Base-by-base conservation (phyloP, 225 moss, liverwort and hornwort species). In the Physcomitrellopsis africana region DNA sequence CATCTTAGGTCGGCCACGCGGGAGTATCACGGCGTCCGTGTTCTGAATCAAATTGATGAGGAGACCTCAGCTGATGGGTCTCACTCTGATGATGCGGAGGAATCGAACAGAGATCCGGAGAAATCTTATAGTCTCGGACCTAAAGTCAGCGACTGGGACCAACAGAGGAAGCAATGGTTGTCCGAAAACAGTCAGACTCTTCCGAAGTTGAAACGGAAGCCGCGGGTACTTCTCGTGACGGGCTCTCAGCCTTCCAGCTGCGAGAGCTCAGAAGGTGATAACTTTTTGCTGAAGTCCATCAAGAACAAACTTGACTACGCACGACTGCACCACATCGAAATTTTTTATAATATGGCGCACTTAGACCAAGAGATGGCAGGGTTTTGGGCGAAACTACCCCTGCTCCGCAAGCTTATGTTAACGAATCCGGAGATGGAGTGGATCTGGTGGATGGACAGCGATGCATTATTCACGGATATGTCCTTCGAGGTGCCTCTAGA, bases 361-460 rank as follows among this genome's bases (percentile, higher is more conserved):
- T 55, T 87, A 70, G 87, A 87, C 62, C 84, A 81, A 62, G 87
- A 87, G 51, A 87, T 87, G 87, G 57, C 84, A 10, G 87, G 87
- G 0, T 87, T 84, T 13, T 87, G 87, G 87, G 81, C 87, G 0
- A 87, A 87, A 68, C 81, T 87, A 2, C 87, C 87, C 7, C 81
- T 87, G 10, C 79, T 87, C 2, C 81, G 87, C 11, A 87, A 87
- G 81, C 52, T 87, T 11, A 87, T 87, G 87, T 17, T 87, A 46
- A 79, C 82, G 68, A 81, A 84, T 13, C 87, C 87, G 27, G 81
- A 67, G 63, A 79, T 87, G 18, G 84, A 87, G 74, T 87, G 87
- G 87, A 79, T 87, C 57, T 87, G 87, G 87, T 87, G 87, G 87
- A 87, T 87, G 81, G 87, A 87, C 45, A 87, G 87, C 43, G 87